Base-by-base conservation (phyloP, 306 rosid species). In the Amphicarpaea edgeworthii region DNA sequence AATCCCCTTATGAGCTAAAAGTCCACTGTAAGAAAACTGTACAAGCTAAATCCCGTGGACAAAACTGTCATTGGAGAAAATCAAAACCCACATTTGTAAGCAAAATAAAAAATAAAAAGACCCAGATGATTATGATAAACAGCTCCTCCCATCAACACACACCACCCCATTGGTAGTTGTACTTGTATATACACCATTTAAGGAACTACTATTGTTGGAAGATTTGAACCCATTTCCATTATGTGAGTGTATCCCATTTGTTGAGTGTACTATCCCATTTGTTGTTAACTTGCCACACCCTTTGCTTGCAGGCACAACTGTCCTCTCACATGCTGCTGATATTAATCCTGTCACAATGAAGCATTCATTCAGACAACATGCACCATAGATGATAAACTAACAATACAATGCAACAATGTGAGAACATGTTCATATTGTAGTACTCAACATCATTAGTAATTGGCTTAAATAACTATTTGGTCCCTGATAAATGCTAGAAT, bases 21-120 rank as follows among this genome's bases (percentile, higher is more conserved):
- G 77, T 68, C 89, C 78, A 83, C 86, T 89, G n/a, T n/a, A n/a
- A 87, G 76, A 79, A 79, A 40, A 82, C 94, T 91, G 89, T 91
- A 91, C 97, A 91, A 23, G 65, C 73, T 43, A 71, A 71, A 71
- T 80, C 78, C 82, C 78, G 86, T 72, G 63, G 79, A 80, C 85
- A 75, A 76, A 79, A 81, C 43, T 68, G 82, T 75, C 79, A 28
- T 67, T 63, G 62, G 16, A 79, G 47, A 78, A 77, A 80, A 80
- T 61, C 57, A 20, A 70, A 54, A 65, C 65, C 64, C 64, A 72
- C 43, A 69, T 62, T 45, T 23, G 45, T 51, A 76, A 23, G 67
- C n/a, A 40, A 77, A 40, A 82, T 20, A 63, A 12, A 1, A 1
- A 8, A 40, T 16, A 77, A 40, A 82, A 28, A 62, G 12, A 32